Conservation (phyloP, 1,284 basidiomycete species). For the Fomes fomentarius region DNA sequence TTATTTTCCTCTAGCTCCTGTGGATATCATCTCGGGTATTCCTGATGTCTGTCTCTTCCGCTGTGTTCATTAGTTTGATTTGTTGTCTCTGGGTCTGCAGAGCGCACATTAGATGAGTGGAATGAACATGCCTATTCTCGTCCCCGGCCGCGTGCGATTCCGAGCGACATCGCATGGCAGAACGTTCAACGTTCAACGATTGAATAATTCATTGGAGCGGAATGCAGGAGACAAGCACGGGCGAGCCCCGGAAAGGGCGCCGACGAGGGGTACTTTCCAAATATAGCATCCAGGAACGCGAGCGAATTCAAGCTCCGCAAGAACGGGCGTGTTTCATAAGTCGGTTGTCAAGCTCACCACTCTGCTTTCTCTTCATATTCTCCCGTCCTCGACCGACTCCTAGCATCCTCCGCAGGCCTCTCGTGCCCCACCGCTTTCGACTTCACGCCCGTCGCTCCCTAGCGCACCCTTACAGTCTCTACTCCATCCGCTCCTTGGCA, state of each 20-base stretch:
- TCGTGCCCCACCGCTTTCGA: slow-evolving; percentile 13
- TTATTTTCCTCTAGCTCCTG: not conserved
- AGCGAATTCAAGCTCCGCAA: slow-evolving; percentile 19
- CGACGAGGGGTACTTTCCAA: not conserved
- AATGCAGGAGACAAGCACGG: not conserved
- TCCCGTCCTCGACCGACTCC: not conserved
- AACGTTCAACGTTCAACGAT: too few species aligned
- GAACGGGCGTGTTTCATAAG: slow-evolving; percentile 13
- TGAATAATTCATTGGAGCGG: too few species aligned
- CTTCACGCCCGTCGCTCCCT: slow-evolving; percentile 17
- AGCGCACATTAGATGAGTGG: too few species aligned
- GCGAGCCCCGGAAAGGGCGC: not conserved
- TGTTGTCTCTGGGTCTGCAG: too few species aligned
- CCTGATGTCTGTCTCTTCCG: not conserved
- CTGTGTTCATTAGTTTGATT: not conserved
- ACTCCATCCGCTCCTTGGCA: slow-evolving; percentile 37
- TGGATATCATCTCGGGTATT: not conserved
- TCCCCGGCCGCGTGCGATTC: too few species aligned
- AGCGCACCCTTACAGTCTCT: slow-evolving; percentile 28
- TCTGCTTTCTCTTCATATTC: not conserved
- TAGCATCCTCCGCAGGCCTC: not conserved
- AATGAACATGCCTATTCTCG: too few species aligned
- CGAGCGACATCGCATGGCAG: too few species aligned
- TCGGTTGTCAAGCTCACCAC: slow-evolving; percentile 16
- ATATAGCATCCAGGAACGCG: slow-evolving; percentile 11